Percentiles rank a stretch among this genome's conserved stretches.
Conservation (phyloP, 2,329 filamentous ascomycete genomes). For the Huntiella savannae region DNA sequence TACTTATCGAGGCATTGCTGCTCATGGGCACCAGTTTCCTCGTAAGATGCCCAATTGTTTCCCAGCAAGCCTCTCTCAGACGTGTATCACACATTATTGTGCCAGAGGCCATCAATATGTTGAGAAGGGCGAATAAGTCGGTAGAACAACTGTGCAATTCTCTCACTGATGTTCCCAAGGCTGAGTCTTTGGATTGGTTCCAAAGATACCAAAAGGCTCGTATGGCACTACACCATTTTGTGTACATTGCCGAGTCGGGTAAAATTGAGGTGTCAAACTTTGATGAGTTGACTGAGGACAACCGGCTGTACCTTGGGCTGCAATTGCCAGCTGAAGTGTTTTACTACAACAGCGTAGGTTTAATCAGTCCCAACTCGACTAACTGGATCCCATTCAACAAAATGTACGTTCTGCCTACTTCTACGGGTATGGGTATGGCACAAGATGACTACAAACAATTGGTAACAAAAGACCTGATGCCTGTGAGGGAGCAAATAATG, state of each 20-base stretch:
- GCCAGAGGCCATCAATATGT: conserved; percentile 57
- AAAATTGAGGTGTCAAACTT: conserved; percentile 56
- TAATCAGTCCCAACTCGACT: conserved; percentile 61
- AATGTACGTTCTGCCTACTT: conserved; percentile 59
- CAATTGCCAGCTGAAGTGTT: conserved; percentile 79
- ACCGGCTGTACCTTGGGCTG: conserved; percentile 79
- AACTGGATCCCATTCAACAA: conserved; percentile 68
- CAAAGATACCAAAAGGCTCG: conserved; percentile 74
- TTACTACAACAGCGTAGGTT: conserved; percentile 68
- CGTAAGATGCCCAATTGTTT: conserved; percentile 56
- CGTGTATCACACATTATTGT: conserved; percentile 41
- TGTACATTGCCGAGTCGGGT: conserved; percentile 61
- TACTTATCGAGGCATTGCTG: conserved; percentile 68
- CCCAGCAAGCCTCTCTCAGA: no score
- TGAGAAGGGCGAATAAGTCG: conserved; percentile 47
- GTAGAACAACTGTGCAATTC: conserved; percentile 57
- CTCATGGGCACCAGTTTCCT: conserved; percentile 71
- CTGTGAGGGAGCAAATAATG: conserved; percentile 57
- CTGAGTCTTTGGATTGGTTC: conserved; percentile 55
- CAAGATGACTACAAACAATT: conserved; percentile 66
- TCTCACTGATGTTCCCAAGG: conserved; percentile 60
- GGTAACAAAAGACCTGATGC: conserved; percentile 53
- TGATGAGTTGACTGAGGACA: conserved; percentile 58
- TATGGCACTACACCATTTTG: conserved; percentile 72
- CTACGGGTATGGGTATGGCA: conserved; percentile 65